These are phyloP conservation scores for Emiliania huxleyi DNA, from an alignment of 78 protist genomes.

Conservation along the genomic window DNA sequence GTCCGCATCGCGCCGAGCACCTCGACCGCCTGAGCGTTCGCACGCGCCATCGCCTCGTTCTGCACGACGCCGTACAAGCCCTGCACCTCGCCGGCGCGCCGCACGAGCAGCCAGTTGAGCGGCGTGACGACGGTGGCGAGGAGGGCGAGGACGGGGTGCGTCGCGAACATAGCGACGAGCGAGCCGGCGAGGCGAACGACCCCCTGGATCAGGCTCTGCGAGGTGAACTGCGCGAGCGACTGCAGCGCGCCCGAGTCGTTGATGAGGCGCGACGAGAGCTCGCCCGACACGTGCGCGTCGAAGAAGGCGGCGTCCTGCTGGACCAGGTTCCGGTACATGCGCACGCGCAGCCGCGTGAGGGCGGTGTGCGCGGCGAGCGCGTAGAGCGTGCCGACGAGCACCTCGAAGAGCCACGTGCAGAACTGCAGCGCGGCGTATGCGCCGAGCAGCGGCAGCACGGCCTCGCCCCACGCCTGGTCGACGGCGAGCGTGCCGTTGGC, in stretches of 20 bases:
- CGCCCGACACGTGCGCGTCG: background rate
- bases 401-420: background rate
- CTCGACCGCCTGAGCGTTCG: background rate
- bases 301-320: background rate
- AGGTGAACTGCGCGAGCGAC: background rate
- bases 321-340: background rate
- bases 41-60: background rate
- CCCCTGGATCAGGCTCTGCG: background rate
- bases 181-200: background rate
- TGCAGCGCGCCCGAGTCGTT: constrained; percentile 7
- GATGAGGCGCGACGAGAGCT: constrained; percentile 5
- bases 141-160: background rate
- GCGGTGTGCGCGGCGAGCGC: background rate
- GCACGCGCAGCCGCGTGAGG: constrained; percentile 19
- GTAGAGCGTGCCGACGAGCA: background rate
- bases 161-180: background rate
- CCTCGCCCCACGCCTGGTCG: background rate
- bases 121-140: background rate
- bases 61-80: constrained; percentile 21
- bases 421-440: background rate
- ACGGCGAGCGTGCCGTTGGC: background rate
- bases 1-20: constrained; percentile 14
- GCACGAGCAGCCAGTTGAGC: background rate
- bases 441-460: background rate
- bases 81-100: background rate